Base-by-base conservation (phyloP, 2,329 filamentous ascomycete genomes). In the Colletotrichum australisinense region DNA sequence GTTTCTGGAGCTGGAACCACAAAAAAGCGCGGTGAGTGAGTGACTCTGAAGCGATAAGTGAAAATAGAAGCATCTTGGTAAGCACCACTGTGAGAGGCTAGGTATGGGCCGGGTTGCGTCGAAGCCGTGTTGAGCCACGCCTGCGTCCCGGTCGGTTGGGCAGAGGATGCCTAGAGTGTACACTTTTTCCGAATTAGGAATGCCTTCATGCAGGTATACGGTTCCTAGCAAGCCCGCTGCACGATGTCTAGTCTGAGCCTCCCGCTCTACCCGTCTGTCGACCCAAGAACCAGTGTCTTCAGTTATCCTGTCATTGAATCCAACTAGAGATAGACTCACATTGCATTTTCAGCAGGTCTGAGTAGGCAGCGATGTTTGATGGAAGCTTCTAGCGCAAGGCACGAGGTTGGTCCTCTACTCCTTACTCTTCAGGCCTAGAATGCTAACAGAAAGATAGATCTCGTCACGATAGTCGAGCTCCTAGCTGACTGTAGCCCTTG, bases 51-150 rank as follows among this genome's bases (percentile, higher is more conserved):
- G 22, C 49, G 32, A 32, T n/a, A 35, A 30, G 62, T 59, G 56
- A 73, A 71, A 73, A 73, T 73, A 73, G 67, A 73, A 71, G 55
- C 67, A 73, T 52, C 62, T 73, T 73, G 71, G 71, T 73, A 63
- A 73, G 71, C 71, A 71, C 57, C 19, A 19, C 22, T 24, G 35
- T 35, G 56, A 56, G 46, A 49, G 46, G n/a, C 22, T 32, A 28
- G 53, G 58, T 70, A 52, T 60, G 60, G 71, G 49, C 32, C 26
- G 8, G 46, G 46, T 70, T 56, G 22, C 64, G 46, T 68, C 67
- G 35, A 60, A 32, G 62, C 35, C 60, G 7, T 73, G 8, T 42
- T 52, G 49, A 26, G 46, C 22, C 22, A 35, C 56, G 38, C 46
- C 35, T 57, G 28, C 28, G 26, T 56, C 38, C 60, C 67, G 56